These are phyloP conservation scores for Pythium utonaiense DNA, from an alignment of 352 stramenopile species.

Conservation along the genomic window DNA sequence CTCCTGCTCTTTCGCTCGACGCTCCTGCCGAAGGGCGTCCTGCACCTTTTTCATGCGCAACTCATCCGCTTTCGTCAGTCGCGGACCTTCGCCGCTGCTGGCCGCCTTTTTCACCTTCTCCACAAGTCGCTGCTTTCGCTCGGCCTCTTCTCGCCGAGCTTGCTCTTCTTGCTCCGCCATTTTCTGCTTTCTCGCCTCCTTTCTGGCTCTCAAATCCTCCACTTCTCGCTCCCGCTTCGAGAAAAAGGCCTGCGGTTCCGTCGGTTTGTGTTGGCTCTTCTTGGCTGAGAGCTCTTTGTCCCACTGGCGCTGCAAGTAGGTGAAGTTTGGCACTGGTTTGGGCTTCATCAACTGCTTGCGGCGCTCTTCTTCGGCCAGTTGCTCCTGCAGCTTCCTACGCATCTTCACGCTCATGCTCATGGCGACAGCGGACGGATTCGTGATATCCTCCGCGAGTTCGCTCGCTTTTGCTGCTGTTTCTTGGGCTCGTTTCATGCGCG, in stretches of 20 bases:
- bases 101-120: slow-evolving; percentile 23
- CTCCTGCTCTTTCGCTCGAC: slow-evolving; percentile 38
- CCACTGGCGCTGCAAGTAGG: slow-evolving; percentile 53
- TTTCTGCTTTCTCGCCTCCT: slow-evolving; percentile 43
- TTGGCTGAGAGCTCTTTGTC: slow-evolving; percentile 33
- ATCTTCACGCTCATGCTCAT: slow-evolving; percentile 42
- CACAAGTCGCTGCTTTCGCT: slow-evolving; percentile 36
- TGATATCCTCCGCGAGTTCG: neutral
- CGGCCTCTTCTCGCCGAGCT: slow-evolving; percentile 21
- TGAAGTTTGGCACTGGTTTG: slow-evolving; percentile 65
- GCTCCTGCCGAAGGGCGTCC: slow-evolving; percentile 26
- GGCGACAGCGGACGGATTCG: neutral
- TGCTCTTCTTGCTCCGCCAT: slow-evolving; percentile 37
- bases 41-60: slow-evolving; percentile 51
- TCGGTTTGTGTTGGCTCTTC: slow-evolving; percentile 28
- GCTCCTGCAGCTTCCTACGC: slow-evolving; percentile 43
- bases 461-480: slow-evolving; percentile 3
- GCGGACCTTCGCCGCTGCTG: slow-evolving; percentile 8
- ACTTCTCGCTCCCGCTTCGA: slow-evolving; percentile 35
- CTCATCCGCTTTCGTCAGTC: slow-evolving; percentile 51
- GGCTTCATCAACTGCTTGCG: slow-evolving; percentile 24
- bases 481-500: slow-evolving; percentile 42
- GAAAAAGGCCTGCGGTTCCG: slow-evolving; percentile 44
- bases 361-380: slow-evolving; percentile 34
- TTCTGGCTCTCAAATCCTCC: slow-evolving; percentile 38